A percentile compares a stretch with the other conserved stretches of the same genome.
These are phyloP conservation scores for Vanderwaltozyma verrucispora DNA, from an alignment of 805 yeast species.

Conservation along the genomic window DNA sequence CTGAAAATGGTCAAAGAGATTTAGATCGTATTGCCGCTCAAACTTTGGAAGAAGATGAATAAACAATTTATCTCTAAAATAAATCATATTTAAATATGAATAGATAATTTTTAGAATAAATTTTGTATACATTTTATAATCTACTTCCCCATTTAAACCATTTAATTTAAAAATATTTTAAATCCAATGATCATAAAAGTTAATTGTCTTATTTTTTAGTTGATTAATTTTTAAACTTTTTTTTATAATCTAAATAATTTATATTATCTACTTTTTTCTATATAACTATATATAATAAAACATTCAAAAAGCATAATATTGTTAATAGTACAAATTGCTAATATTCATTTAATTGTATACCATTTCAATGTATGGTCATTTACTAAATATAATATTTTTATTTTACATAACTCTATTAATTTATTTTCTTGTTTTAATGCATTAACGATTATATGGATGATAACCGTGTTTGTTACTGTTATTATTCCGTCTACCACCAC, in stretches of 20 bases:
- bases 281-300: no score
- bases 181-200: not conserved
- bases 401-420: no score
- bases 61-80: conserved; percentile 9
- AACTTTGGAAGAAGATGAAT: conserved; percentile 86
- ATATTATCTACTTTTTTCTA: no score
- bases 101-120: conserved; percentile 6
- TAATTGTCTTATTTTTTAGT: no score
- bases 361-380: no score
- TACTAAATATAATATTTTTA: no score
- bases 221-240: no score
- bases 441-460: conserved; percentile 24
- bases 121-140: conserved; percentile 4
- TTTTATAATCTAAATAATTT: no score
- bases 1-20: conserved; percentile 99
- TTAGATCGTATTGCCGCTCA: conserved; percentile 99
- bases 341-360: no score
- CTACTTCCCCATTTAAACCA: conserved; percentile 1
- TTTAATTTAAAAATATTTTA: not conserved
- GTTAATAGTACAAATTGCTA: no score
- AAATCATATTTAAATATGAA: conserved; percentile 2
- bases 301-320: no score
- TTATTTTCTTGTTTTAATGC: not conserved
- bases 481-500: conserved; percentile 16
- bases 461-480: conserved; percentile 13